Evolutionary conservation across 306 rosid genomes (phyloP).

Genomic region (Benincasa hispida): DNA sequence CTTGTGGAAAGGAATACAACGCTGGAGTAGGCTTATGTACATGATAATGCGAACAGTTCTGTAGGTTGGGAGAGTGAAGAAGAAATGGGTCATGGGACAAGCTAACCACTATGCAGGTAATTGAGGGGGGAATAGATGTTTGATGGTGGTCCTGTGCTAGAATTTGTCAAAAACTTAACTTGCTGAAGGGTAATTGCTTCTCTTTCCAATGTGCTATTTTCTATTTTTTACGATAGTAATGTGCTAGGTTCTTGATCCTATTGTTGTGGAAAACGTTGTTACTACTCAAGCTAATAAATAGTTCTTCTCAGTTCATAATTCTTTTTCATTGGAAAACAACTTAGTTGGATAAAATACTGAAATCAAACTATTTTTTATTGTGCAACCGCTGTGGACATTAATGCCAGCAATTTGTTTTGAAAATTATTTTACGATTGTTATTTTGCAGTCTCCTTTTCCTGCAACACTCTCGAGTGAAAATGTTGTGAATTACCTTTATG

Average conservation of each 20-base stretch:
- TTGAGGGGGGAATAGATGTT: not conserved
- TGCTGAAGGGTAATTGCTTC: not conserved
- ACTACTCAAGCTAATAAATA: not conserved
- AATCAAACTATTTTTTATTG: not conserved
- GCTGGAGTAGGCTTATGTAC: conserved; percentile 28
- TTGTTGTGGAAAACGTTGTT: not conserved
- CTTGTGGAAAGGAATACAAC: conserved; percentile 65
- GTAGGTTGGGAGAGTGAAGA: not conserved
- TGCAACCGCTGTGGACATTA: not conserved
- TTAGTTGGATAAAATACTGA: not conserved
- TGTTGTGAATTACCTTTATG: not conserved
- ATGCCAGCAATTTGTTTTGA: not conserved
- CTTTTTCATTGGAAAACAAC: not conserved
- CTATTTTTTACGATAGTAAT: not conserved
- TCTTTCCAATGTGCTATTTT: not conserved
- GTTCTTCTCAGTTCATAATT: not conserved
- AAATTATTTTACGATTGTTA: not conserved
- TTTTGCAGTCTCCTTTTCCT: not conserved
- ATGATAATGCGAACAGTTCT: conserved; percentile 10
- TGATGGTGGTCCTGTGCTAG: not conserved
- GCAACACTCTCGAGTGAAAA: not conserved
- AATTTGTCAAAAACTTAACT: conserved; percentile 2
- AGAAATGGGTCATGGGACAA: not conserved
- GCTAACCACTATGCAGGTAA: not conserved
- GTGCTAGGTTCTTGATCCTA: not conserved